Percentiles rank a stretch among this genome's conserved stretches.
These are phyloP conservation scores for Cryptosporidium tyzzeri DNA, from an alignment of 169 alveolate genomes.

Conservation along the genomic window DNA sequence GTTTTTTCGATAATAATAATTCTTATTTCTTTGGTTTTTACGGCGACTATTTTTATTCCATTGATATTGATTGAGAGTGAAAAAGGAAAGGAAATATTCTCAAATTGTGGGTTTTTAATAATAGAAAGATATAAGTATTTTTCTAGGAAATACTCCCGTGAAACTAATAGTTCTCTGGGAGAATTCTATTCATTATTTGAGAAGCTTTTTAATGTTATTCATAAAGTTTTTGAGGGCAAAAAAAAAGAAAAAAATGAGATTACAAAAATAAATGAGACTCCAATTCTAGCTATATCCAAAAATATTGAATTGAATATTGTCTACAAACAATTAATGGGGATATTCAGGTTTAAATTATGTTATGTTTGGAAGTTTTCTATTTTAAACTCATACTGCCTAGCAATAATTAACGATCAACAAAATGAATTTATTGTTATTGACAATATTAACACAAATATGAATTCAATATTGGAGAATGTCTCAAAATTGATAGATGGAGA, in stretches of 20 bases:
- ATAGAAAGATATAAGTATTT: constrained; percentile 49
- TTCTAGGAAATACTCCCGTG: neutral
- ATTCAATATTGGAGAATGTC: neutral
- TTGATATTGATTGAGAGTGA: constrained; percentile 26
- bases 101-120: constrained; percentile 13
- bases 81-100: constrained; percentile 27
- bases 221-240: neutral
- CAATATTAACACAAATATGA: neutral
- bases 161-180: constrained; percentile 6
- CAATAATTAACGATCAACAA: neutral
- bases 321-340: constrained; percentile 28
- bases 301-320: neutral
- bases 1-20: constrained; percentile 17
- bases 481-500: neutral
- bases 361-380: constrained; percentile 5
- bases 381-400: constrained; percentile 1
- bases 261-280: neutral
- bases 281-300: neutral
- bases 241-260: neutral
- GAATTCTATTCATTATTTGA: neutral
- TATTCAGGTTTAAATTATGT: constrained; percentile 1
- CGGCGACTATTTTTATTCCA: constrained; percentile 10
- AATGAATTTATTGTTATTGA: neutral
- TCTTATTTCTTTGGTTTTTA: neutral
- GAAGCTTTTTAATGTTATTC: neutral